Evolutionary conservation across 2,329 filamentous ascomycete species (phyloP).

Genomic region (Paecilomyces sp.): DNA sequence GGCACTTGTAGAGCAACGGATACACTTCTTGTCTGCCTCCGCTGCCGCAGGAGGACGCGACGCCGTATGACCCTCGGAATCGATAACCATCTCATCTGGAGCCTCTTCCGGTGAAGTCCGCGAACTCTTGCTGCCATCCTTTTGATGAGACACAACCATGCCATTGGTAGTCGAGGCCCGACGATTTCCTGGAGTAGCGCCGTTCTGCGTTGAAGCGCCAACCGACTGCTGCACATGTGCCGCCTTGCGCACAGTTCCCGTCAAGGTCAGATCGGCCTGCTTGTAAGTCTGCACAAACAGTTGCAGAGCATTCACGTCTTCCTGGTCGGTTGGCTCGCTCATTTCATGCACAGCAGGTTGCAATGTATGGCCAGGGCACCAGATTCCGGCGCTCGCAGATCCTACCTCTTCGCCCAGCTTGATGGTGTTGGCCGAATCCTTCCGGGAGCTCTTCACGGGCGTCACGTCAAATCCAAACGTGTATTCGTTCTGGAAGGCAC

Average conservation of each 20-base stretch:
- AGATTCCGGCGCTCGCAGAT: conserved; percentile 75
- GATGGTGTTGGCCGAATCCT: conserved; percentile 73
- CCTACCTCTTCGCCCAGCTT: conserved; percentile 75
- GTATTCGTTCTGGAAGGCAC: conserved; percentile 77
- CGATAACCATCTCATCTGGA: conserved; percentile 24
- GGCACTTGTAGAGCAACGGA: conserved; percentile 31
- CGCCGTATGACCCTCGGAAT: conserved; percentile 18
- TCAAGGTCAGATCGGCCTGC: conserved; percentile 83
- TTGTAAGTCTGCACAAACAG: conserved; percentile 86
- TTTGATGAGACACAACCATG: conserved; percentile 12
- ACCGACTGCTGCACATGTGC: conserved; percentile 52
- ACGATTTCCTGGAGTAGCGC: conserved; percentile 36
- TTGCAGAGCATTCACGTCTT: conserved; percentile 73
- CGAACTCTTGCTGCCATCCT: conserved; percentile 16
- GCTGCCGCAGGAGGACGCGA: conserved; percentile 10
- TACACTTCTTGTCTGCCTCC: conserved; percentile 26
- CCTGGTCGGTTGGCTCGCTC: conserved; percentile 64
- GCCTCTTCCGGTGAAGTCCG: conserved; percentile 13
- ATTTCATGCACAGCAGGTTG: conserved; percentile 72
- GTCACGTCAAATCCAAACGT: conserved; percentile 82
- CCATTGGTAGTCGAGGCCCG: conserved; percentile 51
- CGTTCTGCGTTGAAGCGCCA: conserved; percentile 22
- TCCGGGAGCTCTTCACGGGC: conserved; percentile 80
- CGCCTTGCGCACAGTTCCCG: conserved; percentile 88
- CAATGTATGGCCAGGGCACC: conserved; percentile 82